phyloP scores from a whole-genome alignment of 176 grass and related monocot genomes.

The Carex scoparia region DNA sequence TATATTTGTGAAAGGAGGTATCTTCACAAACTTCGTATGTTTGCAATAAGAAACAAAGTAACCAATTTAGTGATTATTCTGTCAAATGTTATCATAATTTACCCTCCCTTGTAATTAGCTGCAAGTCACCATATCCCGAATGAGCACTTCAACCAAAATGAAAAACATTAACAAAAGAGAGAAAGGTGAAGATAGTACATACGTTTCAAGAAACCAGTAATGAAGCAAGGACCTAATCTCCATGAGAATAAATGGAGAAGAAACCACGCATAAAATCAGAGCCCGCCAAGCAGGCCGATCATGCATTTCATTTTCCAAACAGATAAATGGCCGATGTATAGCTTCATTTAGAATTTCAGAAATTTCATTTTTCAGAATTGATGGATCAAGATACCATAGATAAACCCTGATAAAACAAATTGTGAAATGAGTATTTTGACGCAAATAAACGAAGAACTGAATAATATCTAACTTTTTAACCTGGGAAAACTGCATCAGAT shows the following conservation, averaged over 20 bases:
- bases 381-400: constrained; percentile 74
- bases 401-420: constrained; percentile 32
- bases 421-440: neutral
- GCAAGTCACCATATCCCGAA: neutral
- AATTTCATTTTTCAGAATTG: constrained; percentile 57
- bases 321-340: constrained; percentile 65
- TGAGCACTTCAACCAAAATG: neutral
- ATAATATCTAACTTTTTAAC: neutral
- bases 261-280: constrained; percentile 58
- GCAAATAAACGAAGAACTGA: neutral
- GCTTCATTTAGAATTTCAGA: constrained; percentile 55
- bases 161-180: neutral
- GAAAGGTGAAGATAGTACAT: constrained; percentile 31
- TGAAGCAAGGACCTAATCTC: constrained; percentile 57
- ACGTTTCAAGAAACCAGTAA: constrained; percentile 74
- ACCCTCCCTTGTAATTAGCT: neutral
- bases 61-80: neutral
- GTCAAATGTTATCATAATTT: neutral
- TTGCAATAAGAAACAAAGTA: neutral
- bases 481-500: neutral
- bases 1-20: neutral
- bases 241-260: constrained; percentile 55
- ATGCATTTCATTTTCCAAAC: constrained; percentile 61
- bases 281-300: constrained; percentile 43
- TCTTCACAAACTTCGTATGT: neutral